phyloP scores from a whole-genome alignment of 2,329 filamentous ascomycete species.

The Diplodia intermedia region DNA sequence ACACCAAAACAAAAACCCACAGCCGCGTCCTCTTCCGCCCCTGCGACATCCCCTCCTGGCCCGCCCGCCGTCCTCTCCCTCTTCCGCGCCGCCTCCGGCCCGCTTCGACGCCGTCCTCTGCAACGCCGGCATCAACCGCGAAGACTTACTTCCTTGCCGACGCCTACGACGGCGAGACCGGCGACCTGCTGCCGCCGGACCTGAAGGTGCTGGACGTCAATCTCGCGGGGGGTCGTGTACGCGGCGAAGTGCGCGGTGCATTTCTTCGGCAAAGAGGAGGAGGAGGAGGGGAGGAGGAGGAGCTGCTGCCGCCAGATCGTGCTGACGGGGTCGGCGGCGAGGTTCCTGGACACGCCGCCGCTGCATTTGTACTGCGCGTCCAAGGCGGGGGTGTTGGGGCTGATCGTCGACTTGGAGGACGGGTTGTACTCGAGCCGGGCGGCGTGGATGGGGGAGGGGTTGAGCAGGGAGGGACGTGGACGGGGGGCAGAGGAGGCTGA shows the following conservation, averaged over 20 bases:
- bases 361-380: slow-evolving; percentile 38
- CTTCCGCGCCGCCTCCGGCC: slow-evolving; percentile 30
- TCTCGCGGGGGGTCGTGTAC: slow-evolving; percentile 36
- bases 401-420: slow-evolving; percentile 41
- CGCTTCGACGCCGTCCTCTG: slow-evolving; percentile 32
- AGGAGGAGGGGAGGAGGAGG: slow-evolving; percentile 33
- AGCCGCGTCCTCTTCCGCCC: slow-evolving; percentile 24
- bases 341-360: slow-evolving; percentile 38
- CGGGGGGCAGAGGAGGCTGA: slow-evolving; percentile 35
- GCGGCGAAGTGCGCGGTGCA: slow-evolving; percentile 38
- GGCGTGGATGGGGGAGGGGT: slow-evolving; percentile 40
- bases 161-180: slow-evolving; percentile 32
- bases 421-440: slow-evolving; percentile 38
- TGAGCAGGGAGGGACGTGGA: slow-evolving; percentile 37
- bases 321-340: slow-evolving; percentile 37
- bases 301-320: slow-evolving; percentile 35
- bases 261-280: slow-evolving; percentile 36
- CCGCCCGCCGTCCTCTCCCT: slow-evolving; percentile 18
- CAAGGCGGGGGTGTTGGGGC: slow-evolving; percentile 39
- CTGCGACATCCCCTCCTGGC: slow-evolving; percentile 22
- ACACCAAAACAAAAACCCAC: not conserved
- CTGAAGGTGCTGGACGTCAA: slow-evolving; percentile 39
- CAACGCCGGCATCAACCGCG: slow-evolving; percentile 33
- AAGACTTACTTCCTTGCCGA: slow-evolving; percentile 33
- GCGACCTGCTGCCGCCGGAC: slow-evolving; percentile 34